These are phyloP conservation scores for Diaporthe longicolla DNA, from an alignment of 2,329 filamentous ascomycete genomes.

Conservation along the genomic window DNA sequence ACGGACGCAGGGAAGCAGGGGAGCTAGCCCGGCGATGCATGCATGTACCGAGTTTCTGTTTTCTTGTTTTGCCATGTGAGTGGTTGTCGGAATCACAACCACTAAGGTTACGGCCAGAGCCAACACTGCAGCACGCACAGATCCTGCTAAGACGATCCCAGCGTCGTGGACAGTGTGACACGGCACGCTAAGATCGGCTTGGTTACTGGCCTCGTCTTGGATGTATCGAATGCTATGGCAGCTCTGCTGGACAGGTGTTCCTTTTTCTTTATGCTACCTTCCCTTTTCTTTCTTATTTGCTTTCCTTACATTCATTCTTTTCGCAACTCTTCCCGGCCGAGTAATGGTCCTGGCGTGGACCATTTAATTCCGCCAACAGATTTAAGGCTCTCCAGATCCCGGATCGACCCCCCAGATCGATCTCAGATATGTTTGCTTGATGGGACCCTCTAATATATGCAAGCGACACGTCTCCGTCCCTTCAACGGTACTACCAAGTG, in stretches of 20 bases:
- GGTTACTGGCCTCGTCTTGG: conserved; percentile 23
- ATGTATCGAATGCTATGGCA: not conserved
- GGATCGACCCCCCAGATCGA: not conserved
- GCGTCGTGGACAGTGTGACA: conserved; percentile 19
- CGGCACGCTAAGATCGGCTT: conserved; percentile 22
- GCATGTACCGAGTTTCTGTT: not conserved
- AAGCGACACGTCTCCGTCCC: not conserved
- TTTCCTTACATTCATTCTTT: not conserved
- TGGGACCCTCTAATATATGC: not conserved
- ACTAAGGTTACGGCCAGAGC: conserved; percentile 23
- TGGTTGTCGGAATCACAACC: not conserved
- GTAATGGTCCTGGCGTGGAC: not conserved
- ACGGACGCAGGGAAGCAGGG: not conserved
- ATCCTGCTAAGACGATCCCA: conserved; percentile 25
- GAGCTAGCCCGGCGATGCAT: not conserved
- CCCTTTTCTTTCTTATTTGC: too few relatives aligned
- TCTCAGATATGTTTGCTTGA: not conserved
- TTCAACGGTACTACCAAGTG: not conserved
- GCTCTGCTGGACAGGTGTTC: not conserved
- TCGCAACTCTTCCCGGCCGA: not conserved
- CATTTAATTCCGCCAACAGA: not conserved
- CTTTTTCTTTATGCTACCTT: not conserved
- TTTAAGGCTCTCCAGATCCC: not conserved
- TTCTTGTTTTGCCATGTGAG: conserved; percentile 1
- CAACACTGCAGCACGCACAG: conserved; percentile 30